Percentiles rank a stretch among this genome's conserved stretches.
Conservation (phyloP, 306 rosid genomes). For the Malus sylvestris region DNA sequence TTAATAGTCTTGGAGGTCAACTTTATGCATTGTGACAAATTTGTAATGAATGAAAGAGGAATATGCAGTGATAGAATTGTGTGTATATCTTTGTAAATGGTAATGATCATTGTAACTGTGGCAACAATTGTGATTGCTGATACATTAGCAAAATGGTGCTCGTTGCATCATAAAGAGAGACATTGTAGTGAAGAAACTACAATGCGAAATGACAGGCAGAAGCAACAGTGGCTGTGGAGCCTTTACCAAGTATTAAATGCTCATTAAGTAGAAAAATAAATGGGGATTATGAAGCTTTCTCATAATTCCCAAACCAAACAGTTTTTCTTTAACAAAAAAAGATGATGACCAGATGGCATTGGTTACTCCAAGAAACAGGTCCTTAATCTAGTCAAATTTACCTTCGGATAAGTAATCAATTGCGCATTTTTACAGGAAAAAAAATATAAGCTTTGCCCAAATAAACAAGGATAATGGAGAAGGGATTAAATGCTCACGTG, state of each 20-base stretch:
- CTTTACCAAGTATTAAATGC: background rate
- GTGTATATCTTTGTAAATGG: background rate
- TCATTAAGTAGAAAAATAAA: background rate
- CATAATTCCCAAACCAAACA: background rate
- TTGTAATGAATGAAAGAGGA: background rate
- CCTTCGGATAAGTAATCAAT: background rate
- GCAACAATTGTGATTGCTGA: background rate
- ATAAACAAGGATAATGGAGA: background rate
- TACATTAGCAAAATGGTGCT: background rate
- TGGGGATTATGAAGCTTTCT: background rate
- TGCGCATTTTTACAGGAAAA: background rate
- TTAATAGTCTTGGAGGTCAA: background rate
- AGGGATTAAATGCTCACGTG: conserved; percentile 42
- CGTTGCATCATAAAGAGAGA: background rate
- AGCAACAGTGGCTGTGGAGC: background rate
- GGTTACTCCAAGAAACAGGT: background rate
- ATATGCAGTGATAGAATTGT: background rate
- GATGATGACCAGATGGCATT: background rate
- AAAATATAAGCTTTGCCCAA: background rate
- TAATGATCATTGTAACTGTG: background rate
- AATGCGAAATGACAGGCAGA: background rate
- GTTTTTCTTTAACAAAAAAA: background rate
- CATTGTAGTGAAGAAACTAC: background rate
- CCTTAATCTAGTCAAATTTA: background rate
- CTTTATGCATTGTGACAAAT: background rate